Conservation (phyloP, 345 rosid genomes). For the Eucalyptus marginata region DNA sequence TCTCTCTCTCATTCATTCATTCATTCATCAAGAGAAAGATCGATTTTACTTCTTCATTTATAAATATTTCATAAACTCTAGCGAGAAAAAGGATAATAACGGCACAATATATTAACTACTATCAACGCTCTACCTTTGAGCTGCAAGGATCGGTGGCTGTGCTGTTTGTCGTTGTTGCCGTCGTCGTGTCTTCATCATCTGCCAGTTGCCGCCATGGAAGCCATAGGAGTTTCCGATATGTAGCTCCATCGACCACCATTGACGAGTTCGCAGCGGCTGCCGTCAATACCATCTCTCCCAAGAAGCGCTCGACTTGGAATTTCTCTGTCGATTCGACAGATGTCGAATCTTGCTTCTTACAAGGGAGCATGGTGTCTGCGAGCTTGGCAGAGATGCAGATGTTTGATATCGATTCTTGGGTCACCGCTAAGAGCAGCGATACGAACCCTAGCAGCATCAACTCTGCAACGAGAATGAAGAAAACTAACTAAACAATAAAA, state of each 20-base stretch:
- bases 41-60: not conserved
- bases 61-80: not conserved
- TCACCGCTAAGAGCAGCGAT: conserved; percentile 47
- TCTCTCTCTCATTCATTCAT: not conserved
- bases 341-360: not conserved
- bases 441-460: conserved; percentile 58
- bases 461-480: conserved; percentile 16
- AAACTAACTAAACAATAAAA: not conserved
- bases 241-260: not conserved
- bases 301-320: not conserved
- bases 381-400: conserved; percentile 39
- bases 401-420: conserved; percentile 26
- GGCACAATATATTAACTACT: not conserved
- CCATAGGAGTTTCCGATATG: not conserved
- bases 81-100: not conserved
- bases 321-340: not conserved
- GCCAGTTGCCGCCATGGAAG: not conserved
- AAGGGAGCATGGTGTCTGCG: conserved; percentile 52
- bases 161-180: not conserved
- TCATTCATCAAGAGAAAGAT: not conserved
- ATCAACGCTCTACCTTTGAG: not conserved
- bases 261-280: not conserved
- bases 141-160: not conserved
- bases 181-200: not conserved
- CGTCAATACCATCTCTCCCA: not conserved